Base-by-base conservation (phyloP, 148 eudicot genomes). In the Selenicereus undatus region DNA sequence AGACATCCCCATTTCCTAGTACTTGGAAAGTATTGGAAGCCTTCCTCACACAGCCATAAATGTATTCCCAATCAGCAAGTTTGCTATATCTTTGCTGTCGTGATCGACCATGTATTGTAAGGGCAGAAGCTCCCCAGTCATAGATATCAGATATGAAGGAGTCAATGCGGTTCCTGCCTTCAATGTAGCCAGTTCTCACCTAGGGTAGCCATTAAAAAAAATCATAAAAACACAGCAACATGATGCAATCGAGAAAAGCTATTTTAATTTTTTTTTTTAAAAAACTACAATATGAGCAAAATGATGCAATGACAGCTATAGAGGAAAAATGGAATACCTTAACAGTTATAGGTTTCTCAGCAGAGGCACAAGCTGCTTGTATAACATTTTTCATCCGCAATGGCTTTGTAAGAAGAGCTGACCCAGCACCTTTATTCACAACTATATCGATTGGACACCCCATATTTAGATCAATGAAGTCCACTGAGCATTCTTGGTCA, bases 361-460 rank as follows among this genome's bases (percentile, higher is more conserved):
- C 91, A 52, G 93, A 89, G 73, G 86, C 83, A 81, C 93, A 88
- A 87, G 94, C 91, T 65, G 89, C 89, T 78, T 89, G 93, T 82
- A 94, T 82, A 62, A 94, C 89, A 83, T 88, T 91, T 84, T 94
- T 92, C 94, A 97, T 92, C 35, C 99, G 87, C 93, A 91, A 72
- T 45, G 99, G 98, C 83, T 97, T 97, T 52, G 91, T 92, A 71
- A 97, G 91, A 82, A 97, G 95, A 80, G 98, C 95, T 75, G 99
- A 97, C 30, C 99, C 99, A 80, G 93, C 99, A 76, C 99, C 99
- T 85, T 97, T 97, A 75, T 88, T 92, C 68, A 94, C 97, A 60
- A 97, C 98, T 82, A 97, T 82, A 86, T 97, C 99, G 85, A 97
- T 97, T 11, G 99, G 99, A 70, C 99, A 97, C 6, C 99, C 99